Evolutionary conservation across 768 basidiomycete species (phyloP).

Genomic region (Lactarius vividus): DNA sequence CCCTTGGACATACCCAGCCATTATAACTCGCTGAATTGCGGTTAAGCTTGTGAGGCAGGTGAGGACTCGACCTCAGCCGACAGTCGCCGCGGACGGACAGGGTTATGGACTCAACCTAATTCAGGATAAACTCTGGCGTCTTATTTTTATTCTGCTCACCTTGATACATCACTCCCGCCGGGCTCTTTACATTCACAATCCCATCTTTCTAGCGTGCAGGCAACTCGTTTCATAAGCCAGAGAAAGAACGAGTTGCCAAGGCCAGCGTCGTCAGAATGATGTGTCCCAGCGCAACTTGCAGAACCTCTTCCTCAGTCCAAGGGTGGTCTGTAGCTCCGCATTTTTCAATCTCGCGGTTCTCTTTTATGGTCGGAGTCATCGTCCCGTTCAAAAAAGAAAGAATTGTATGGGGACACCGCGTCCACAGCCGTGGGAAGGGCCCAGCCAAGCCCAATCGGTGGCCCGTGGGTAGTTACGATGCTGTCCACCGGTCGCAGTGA

Average conservation of each 20-base stretch:
- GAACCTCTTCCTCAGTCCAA: constrained; percentile 46
- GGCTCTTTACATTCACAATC: constrained; percentile 53
- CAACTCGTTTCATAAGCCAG: constrained; percentile 98
- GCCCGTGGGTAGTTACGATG: no score
- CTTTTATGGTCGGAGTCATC: constrained; percentile 79
- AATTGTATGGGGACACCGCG: no score
- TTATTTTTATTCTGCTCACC: constrained; percentile 53
- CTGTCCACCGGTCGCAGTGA: not conserved
- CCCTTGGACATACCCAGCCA: no score
- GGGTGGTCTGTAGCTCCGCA: constrained; percentile 88
- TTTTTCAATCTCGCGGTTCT: constrained; percentile 91
- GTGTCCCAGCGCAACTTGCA: not conserved
- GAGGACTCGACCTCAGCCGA: no score
- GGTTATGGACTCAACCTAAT: no score
- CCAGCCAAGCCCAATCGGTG: no score
- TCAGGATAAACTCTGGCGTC: no score
- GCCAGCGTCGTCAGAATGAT: constrained; percentile 8
- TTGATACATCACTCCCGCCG: constrained; percentile 66
- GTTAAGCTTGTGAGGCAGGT: no score
- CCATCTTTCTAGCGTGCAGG: constrained; percentile 57
- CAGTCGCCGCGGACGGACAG: no score
- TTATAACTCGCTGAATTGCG: no score
- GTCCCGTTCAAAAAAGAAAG: no score
- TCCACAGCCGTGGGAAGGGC: no score
- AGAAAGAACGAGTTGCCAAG: constrained; percentile 85